These are phyloP conservation scores for Bonia amplexicaulis DNA, from an alignment of 176 grass and related monocot genomes.

Conservation along the genomic window DNA sequence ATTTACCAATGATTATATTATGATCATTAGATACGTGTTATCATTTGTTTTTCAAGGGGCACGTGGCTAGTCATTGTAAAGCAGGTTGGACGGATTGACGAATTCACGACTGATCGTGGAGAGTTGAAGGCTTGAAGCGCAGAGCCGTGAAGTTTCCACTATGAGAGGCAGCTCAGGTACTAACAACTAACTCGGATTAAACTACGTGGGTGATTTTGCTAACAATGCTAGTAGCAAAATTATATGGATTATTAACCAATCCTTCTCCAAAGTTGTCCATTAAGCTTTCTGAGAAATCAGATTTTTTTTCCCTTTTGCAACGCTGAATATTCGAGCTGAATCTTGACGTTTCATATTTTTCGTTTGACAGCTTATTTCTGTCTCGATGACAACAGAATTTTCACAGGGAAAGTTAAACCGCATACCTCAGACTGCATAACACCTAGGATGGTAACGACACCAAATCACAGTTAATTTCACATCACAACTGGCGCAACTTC, in stretches of 20 bases:
- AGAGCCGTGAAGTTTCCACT: conserved; percentile 39
- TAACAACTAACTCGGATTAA: neutral
- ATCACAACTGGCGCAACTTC: neutral
- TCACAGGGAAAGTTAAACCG: neutral
- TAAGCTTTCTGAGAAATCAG: no score
- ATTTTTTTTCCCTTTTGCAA: neutral
- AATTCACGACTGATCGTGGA: conserved; percentile 49
- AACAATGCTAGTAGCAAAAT: neutral
- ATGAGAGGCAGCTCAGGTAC: conserved; percentile 36
- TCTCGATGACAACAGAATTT: conserved; percentile 8
- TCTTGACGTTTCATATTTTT: neutral
- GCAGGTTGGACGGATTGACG: neutral
- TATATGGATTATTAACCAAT: neutral
- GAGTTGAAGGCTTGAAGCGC: conserved; percentile 34
- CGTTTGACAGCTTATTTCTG: conserved; percentile 22
- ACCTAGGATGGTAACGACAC: neutral
- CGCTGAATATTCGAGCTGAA: neutral
- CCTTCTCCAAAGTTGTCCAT: neutral
- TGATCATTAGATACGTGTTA: no score
- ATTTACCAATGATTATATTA: no score
- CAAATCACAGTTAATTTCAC: neutral
- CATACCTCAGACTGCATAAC: no score
- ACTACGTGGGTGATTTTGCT: neutral
- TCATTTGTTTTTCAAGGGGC: no score
- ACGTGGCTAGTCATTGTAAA: no score